phyloP scores from a whole-genome alignment of 139 green algal genomes.

The Closterium sp. region DNA sequence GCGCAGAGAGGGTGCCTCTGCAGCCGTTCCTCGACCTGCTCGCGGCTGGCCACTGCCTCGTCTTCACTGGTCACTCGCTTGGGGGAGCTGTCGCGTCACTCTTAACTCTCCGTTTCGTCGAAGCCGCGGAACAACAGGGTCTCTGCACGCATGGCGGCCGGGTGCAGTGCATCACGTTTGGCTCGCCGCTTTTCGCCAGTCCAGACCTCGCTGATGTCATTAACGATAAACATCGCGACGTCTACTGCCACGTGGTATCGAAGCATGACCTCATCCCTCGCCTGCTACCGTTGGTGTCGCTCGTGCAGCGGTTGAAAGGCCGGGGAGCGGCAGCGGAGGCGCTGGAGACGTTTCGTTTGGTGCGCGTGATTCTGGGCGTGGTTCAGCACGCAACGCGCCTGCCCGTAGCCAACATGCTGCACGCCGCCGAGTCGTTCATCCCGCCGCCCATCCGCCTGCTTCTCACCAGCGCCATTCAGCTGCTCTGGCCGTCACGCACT shows the following conservation, averaged over 20 bases:
- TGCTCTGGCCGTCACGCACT: slow-evolving; percentile 3
- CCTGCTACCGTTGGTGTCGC: slow-evolving; percentile 28
- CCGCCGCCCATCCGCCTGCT: slow-evolving; percentile 11
- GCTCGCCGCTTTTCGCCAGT: slow-evolving; percentile 39
- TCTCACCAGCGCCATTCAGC: not conserved
- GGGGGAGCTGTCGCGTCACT: slow-evolving; percentile 34
- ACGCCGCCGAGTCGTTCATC: slow-evolving; percentile 3
- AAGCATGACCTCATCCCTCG: slow-evolving; percentile 34
- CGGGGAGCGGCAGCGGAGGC: not conserved
- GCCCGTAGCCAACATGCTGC: slow-evolving; percentile 12
- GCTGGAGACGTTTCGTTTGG: slow-evolving; percentile 24
- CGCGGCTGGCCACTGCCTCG: not conserved
- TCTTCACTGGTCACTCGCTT: slow-evolving; percentile 21
- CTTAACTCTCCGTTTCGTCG: slow-evolving; percentile 28
- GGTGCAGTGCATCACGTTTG: slow-evolving; percentile 42
- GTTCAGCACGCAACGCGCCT: slow-evolving; percentile 2
- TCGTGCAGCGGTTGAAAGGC: slow-evolving; percentile 1
- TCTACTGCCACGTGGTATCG: slow-evolving; percentile 32
- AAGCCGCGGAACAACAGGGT: slow-evolving; percentile 1
- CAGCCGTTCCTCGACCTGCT: slow-evolving; percentile 10
- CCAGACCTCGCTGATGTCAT: slow-evolving; percentile 32
- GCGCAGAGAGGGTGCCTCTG: not conserved
- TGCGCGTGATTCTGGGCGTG: slow-evolving; percentile 7
- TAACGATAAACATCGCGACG: slow-evolving; percentile 25
- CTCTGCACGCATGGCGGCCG: not conserved